Evolutionary conservation across 176 grass and related monocot genomes (phyloP), one percentile per base, ranked within the genome.

Genomic region (Olyra latifolia): DNA sequence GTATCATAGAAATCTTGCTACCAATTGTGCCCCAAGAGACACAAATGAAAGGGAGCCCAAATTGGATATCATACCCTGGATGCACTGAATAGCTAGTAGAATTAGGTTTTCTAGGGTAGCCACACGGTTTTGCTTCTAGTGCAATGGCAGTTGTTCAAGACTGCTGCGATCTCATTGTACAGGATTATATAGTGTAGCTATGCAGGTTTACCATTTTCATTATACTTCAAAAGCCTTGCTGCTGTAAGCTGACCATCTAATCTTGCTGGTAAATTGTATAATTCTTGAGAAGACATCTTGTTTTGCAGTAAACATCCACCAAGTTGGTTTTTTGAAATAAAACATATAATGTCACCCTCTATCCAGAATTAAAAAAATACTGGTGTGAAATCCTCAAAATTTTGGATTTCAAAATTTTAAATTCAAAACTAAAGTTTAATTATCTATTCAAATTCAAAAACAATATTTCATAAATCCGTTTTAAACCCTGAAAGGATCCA

Each of bases 241-340:
- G 75, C 14, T 46, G 49, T 35, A 55, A 76, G 25, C 7, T 23
- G 5, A 68, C 10, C 23, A 29, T 69, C 15, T 66, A 64, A 30
- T 17, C 17, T 75, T 44, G 10, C 48, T 66, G 55, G 23, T 52
- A 57, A 46, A 44, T 49, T 23, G 20, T 23, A 55, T 64, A 48
- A 59, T 22, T 49, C 38, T 63, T 63, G 43, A 71, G 67, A 80
- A 44, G 20, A 56, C 80, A 71, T 12, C 20, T 69, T 50, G 23
- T 27, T 77, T 49, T 7, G 2, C 7, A 71, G 22, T 52, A 69
- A 53, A 57, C 35, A 57, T 44, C 22, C 29, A 42, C 23, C 4
- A 52, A 57, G 46, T 69, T 82, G 10, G n/a, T 49, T 62, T 20
- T 74, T 62, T 71, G 27, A 82, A 72, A 62, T 28, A 80, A 69